A percentile compares a stretch with the other conserved stretches of the same genome.
Conservation (phyloP, 192 early-diverging fungal species). For the Gaertneriomyces sp. region DNA sequence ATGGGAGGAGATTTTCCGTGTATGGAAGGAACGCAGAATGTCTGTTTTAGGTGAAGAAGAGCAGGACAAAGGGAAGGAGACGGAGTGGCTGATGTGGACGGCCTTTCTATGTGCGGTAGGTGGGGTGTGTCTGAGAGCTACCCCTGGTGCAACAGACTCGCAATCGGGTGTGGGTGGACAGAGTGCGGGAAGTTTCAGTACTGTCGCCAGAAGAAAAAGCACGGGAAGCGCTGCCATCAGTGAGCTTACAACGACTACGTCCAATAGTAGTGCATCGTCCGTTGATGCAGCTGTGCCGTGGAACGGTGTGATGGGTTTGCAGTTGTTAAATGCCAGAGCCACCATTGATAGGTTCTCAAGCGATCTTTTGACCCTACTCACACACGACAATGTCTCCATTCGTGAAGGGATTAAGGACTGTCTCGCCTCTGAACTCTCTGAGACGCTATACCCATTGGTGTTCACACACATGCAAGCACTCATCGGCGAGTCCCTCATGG, state of each 20-base stretch:
- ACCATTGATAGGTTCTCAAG: conserved; percentile 68
- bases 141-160: conserved; percentile 16
- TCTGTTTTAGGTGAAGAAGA: conserved; percentile 4
- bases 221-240: too few relatives aligned
- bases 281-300: conserved; percentile 13
- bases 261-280: not conserved
- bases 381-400: conserved; percentile 69
- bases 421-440: conserved; percentile 71
- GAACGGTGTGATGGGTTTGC: conserved; percentile 20
- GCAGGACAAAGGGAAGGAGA: conserved; percentile 18
- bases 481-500: too few relatives aligned
- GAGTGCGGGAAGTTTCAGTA: not conserved
- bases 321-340: conserved; percentile 18
- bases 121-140: conserved; percentile 58
- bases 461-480: not conserved
- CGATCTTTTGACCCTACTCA: conserved; percentile 69
- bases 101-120: conserved; percentile 78
- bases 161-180: not conserved
- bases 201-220: not conserved
- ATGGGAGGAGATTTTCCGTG: conserved; percentile 76
- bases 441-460: conserved; percentile 51
- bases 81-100: conserved; percentile 77
- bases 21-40: conserved; percentile 54
- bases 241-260: too few relatives aligned
- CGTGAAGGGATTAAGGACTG: conserved; percentile 75